Evolutionary conservation across 148 eudicot genomes (phyloP).

Genomic region (Vaccinium myrtillus): DNA sequence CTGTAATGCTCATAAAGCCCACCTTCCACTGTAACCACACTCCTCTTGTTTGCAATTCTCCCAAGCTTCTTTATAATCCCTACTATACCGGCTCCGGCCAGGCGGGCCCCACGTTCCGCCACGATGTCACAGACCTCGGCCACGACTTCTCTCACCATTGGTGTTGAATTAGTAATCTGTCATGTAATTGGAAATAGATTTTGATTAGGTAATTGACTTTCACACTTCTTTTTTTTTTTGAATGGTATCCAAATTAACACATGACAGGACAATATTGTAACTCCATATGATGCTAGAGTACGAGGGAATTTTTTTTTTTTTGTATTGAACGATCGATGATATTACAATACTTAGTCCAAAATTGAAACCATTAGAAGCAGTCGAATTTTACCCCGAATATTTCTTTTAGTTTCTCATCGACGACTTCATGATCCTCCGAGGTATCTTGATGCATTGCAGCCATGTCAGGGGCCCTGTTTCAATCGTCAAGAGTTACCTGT

Average conservation of each 20-base stretch:
- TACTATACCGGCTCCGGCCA: constrained; percentile 54
- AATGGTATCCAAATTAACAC: too few species aligned
- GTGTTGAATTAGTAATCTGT: constrained; percentile 33
- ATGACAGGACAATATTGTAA: too few species aligned
- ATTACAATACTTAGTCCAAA: not conserved
- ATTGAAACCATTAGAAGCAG: not conserved
- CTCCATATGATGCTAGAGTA: too few species aligned
- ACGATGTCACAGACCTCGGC: constrained; percentile 54
- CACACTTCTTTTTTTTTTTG: too few species aligned
- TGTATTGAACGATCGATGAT: too few species aligned
- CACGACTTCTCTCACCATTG: constrained; percentile 36
- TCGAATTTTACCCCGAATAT: constrained; percentile 28
- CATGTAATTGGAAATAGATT: not conserved
- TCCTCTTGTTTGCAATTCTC: constrained; percentile 34
- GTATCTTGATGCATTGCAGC: constrained; percentile 70
- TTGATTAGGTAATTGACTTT: not conserved
- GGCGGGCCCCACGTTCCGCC: constrained; percentile 52
- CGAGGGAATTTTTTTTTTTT: too few species aligned
- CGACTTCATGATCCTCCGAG: constrained; percentile 52
- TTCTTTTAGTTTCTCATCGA: constrained; percentile 48
- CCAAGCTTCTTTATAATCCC: constrained; percentile 48
- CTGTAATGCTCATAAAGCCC: constrained; percentile 47
- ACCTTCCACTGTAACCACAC: constrained; percentile 38
- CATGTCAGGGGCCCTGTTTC: constrained; percentile 48
- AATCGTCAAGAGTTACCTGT: not conserved